Evolutionary conservation across 306 rosid genomes (phyloP), one percentile per base, ranked within the genome.

Genomic region (Casuarina equisetifolia): DNA sequence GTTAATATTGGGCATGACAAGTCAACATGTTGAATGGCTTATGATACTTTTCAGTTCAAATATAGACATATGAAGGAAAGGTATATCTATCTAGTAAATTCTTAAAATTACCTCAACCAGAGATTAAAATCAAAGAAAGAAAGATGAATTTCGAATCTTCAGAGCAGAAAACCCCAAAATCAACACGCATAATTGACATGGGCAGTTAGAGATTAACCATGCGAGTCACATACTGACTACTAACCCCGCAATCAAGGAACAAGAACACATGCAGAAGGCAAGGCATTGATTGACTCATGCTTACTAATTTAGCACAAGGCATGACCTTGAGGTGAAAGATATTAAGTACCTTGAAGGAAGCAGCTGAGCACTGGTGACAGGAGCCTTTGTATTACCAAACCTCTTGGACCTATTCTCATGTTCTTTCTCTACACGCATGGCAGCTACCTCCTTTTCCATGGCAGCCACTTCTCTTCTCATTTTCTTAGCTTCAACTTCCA

Each of bases 401-500:
- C 98, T 87, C 88, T 87, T 96, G 20, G 97, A 90, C 87, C 96
- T 88, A 83, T 79, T 91, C 43, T 91, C 98, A 67, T 96, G 99
- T 69, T 87, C 99, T 80, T 96, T 96, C 72, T 96, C 99, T 69
- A 91, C 90, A 32, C 99, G 97, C 96, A 96, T 92, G n/a, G 98
- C 99, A 85, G 99, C 95, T 72, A 96, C 98, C 89, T 96, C 97
- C 87, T 92, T 96, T 91, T 96, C 99, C 99, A 92, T 96, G 72
- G 78, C 81, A 76, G 98, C 97, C 68, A 96, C 99, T 89, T 96
- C 99, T 74, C 99, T 91, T 89, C 98, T 90, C 98, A 96, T 96
- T 82, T 93, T 96, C 90, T 86, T 92, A n/a, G 99, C 99, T 85
- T 96, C 98, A 69, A 96, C 98, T 79, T 96, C 99, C 99, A 96